Base-by-base conservation (phyloP, 2,329 filamentous ascomycete genomes). In the Lachnellula cervina region DNA sequence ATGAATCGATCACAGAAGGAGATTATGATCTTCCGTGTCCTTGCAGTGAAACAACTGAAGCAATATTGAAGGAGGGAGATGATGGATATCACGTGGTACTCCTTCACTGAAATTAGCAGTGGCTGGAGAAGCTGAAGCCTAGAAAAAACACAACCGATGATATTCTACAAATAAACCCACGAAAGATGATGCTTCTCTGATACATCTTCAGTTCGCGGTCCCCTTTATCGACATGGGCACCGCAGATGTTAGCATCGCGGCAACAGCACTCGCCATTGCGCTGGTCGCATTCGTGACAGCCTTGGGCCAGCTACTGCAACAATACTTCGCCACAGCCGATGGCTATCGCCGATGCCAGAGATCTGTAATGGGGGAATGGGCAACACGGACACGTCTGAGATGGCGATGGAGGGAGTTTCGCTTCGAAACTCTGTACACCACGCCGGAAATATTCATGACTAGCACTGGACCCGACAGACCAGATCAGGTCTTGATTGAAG, bases 261-360 rank as follows among this genome's bases (percentile, higher is more conserved):
- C 58, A 5, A 57, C 62, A n/a, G 67, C 67, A 13, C 61, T 69
- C 7, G 54, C 62, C 8, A 57, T 69, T 3, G 60, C 67, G 5
- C 58, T 69, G 5, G 59, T 68, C 17, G 66, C 67, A 4, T 59
- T 69, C 4, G 45, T 69, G 43, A 57, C 60, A 3, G 63, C 67
- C 2, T n/a, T 64, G 9, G 59, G 60, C 35, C 65, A 68, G 50
- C 53, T 68, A 17, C 55, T 68, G 4, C 60, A 65, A 37, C 65
- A 68, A 44, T 63, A 66, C 40, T 62, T 68, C 32, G 65, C 65
- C 21, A 69, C 68, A 4, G 68, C 67, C 21, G 66, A 67, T 58
- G 67, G 67, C 2, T 68, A 64, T 43, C 57, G 65, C 35, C 54
- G 63, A 55, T 69, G 66, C 54, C 62, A 67, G 47, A 40, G 49